Percentiles rank a stretch among this genome's conserved stretches.
Evolutionary conservation across 2,329 filamentous ascomycete species (phyloP).

Genomic region (Paecilomyces formosus): DNA sequence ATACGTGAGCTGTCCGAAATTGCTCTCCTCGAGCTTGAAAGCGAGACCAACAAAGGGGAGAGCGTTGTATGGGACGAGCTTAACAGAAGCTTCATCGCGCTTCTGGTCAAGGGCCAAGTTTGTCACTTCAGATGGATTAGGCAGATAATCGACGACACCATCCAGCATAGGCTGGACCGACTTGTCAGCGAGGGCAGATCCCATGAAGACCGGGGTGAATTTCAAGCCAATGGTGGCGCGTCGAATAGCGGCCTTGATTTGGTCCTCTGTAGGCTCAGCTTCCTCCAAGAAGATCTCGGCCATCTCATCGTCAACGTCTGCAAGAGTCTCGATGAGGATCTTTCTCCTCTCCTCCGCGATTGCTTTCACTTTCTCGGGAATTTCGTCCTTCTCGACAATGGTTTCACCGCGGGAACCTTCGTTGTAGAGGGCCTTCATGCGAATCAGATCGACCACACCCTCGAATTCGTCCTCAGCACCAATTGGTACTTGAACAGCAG

Average conservation of each 20-base stretch:
- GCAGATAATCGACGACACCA: slow-evolving; percentile 90
- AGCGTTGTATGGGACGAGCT: slow-evolving; percentile 86
- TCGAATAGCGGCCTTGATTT: slow-evolving; percentile 89
- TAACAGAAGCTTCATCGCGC: slow-evolving; percentile 69
- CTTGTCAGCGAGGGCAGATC: slow-evolving; percentile 90
- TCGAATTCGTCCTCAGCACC: slow-evolving; percentile 85
- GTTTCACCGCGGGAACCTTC: slow-evolving; percentile 75
- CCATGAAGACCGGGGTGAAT: slow-evolving; percentile 95
- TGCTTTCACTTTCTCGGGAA: slow-evolving; percentile 71
- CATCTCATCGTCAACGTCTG: slow-evolving; percentile 96
- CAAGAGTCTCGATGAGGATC: slow-evolving; percentile 85
- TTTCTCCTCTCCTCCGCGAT: slow-evolving; percentile 74
- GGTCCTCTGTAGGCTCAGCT: slow-evolving; percentile 64
- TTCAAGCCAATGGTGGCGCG: slow-evolving; percentile 80
- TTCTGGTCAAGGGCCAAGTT: slow-evolving; percentile 83
- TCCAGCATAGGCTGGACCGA: slow-evolving; percentile 94
- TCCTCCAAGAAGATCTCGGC: slow-evolving; percentile 92
- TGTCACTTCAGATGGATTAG: slow-evolving; percentile 80
- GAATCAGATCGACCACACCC: slow-evolving; percentile 85
- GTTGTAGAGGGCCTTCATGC: slow-evolving; percentile 90
- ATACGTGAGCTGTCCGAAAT: slow-evolving; percentile 96
- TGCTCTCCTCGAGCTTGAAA: slow-evolving; percentile 98
- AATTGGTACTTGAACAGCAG: slow-evolving; percentile 90
- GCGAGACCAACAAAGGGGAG: slow-evolving; percentile 91
- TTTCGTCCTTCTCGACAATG: slow-evolving; percentile 67